Evolutionary conservation across 2,329 filamentous ascomycete species (phyloP), one percentile per base, ranked within the genome.

Genomic region (Alternaria arbusti): DNA sequence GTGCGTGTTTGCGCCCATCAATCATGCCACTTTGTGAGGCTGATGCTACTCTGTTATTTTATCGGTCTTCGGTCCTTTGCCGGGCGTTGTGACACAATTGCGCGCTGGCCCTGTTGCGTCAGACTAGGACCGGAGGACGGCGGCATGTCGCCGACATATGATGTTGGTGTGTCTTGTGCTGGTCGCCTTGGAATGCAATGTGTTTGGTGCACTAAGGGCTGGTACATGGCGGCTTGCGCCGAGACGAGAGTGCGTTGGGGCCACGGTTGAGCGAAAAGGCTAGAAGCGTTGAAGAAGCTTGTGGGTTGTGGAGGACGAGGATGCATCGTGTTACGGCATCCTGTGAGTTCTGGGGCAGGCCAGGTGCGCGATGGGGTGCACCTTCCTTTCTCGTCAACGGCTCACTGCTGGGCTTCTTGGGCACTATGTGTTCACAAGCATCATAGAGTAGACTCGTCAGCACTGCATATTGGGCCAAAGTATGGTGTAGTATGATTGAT

Each of bases 221-320:
- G 60, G 60, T 62, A 56, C 58, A 46, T 54, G 61, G 56, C 47
- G 56, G 50, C 44, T 58, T 64, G 61, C 59, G 59, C 61, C 59
- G 64, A 65, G 28, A 63, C 57, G 54, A 52, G 46, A 17, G 44
- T 28, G 40, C n/a, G 47, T 50, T 52, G 49, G 30, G 49, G 40
- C 51, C 36, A 52, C 46, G 36, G 28, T 50, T 30, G 47, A 36
- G 50, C 47, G 15, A 57, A 32, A 57, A 32, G 32, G 47, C 58
- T 61, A 61, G 55, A 61, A 55, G 61, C 57, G 63, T 66, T 61
- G 60, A 60, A 68, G 56, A 56, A 54, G 59, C 47, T 50, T 61
- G 54, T 40, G 46, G 54, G 36, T 30, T 32, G 46, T 26, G 46
- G 36, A 40, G 20, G 47, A 17, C 20, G 43, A 40, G 52, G 40